phyloP scores from a whole-genome alignment of 2,329 filamentous ascomycete genomes.

The Colletotrichum gloeosporioides region DNA sequence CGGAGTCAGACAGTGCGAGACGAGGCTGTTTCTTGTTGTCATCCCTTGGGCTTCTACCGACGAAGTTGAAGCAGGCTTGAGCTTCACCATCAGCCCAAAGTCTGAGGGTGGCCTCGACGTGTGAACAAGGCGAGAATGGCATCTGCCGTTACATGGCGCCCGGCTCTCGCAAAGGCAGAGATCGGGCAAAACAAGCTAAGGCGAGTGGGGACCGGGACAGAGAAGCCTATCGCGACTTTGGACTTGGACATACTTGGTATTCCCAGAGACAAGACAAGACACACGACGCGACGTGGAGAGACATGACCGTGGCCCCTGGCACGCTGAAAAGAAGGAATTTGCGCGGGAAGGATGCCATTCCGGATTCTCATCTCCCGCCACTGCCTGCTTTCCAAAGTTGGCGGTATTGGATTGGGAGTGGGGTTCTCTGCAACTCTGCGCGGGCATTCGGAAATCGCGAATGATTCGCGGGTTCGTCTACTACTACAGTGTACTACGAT shows the following conservation, averaged over 20 bases:
- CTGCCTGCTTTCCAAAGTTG: neutral
- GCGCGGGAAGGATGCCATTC: neutral
- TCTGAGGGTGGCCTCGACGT: neutral
- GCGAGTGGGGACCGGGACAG: neutral
- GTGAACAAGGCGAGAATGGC: neutral
- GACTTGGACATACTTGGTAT: neutral
- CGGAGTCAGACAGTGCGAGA: neutral
- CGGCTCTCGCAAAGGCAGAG: slow-evolving; percentile 7
- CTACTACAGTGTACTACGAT: neutral
- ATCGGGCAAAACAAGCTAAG: slow-evolving; percentile 21
- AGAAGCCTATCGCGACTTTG: slow-evolving; percentile 4
- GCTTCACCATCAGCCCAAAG: neutral
- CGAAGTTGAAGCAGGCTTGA: neutral
- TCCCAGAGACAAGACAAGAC: neutral
- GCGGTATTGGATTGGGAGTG: neutral
- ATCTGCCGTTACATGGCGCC: neutral
- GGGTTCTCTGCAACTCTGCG: neutral
- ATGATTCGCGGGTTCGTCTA: slow-evolving; percentile 6
- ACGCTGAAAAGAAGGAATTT: neutral
- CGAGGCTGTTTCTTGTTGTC: neutral
- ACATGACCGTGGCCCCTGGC: neutral
- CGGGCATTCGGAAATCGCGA: neutral
- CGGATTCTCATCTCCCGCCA: neutral
- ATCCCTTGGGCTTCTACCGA: neutral
- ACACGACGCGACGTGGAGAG: neutral